Conservation (phyloP, 2,329 filamentous ascomycete species). For the Fusarium fracticaudum region DNA sequence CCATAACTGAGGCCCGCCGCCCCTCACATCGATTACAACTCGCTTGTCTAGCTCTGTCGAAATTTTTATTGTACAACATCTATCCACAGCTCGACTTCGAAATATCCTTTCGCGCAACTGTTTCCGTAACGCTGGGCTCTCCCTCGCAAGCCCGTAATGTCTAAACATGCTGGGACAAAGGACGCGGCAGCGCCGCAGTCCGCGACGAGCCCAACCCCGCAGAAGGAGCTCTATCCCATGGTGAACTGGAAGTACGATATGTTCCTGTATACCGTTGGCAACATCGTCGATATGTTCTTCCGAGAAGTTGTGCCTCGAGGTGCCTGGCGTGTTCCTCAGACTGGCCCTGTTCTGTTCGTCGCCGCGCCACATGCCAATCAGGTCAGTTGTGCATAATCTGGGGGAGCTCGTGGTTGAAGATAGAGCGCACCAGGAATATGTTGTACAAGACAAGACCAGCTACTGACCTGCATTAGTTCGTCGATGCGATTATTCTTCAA, state of each 20-base stretch:
- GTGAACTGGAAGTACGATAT: conserved; percentile 80
- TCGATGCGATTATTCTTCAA: conserved; percentile 94
- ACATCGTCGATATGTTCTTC: conserved; percentile 96
- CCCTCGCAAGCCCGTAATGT: conserved; percentile 28
- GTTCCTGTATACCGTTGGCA: conserved; percentile 79
- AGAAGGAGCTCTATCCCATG: conserved; percentile 73
- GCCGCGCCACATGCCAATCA: conserved; percentile 97
- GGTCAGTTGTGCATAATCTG: conserved; percentile 57
- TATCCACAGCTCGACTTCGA: conserved; percentile 6
- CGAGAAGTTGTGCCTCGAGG: conserved; percentile 95
- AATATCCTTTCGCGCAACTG: neutral
- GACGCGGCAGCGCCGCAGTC: conserved; percentile 40
- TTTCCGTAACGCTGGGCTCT: conserved; percentile 17
- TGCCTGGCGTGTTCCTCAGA: conserved; percentile 91
- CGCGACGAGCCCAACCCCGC: conserved; percentile 36
- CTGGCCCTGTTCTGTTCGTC: conserved; percentile 92
- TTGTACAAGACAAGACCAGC: neutral
- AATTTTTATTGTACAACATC: conserved; percentile 15
- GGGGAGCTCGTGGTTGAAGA: neutral
- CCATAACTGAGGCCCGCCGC: conserved; percentile 13
- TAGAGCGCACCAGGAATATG: neutral
- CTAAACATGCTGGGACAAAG: conserved; percentile 37
- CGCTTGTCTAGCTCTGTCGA: conserved; percentile 19
- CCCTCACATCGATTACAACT: conserved; percentile 18
- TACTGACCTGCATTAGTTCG: conserved; percentile 70